These are phyloP conservation scores for Hyaloscypha bicolor DNA, from an alignment of 495 filamentous ascomycete species.

Conservation along the genomic window DNA sequence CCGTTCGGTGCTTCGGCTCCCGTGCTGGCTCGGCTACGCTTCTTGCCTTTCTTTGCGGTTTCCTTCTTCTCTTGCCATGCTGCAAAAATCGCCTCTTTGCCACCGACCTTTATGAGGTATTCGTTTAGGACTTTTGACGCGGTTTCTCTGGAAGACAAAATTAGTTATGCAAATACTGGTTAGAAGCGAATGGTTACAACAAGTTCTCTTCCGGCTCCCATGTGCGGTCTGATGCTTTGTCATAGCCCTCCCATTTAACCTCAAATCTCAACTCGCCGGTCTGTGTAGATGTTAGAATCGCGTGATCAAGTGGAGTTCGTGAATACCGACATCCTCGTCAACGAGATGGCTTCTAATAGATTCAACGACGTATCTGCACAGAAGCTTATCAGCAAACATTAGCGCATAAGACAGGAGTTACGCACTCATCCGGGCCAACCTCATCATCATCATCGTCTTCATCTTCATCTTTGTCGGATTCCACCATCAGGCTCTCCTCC, in stretches of 20 bases:
- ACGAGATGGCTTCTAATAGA: constrained; percentile 56
- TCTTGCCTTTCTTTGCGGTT: constrained; percentile 36
- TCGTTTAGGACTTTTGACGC: constrained; percentile 46
- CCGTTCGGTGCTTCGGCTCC: constrained; percentile 23
- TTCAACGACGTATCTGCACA: constrained; percentile 56
- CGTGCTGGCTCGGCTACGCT: constrained; percentile 29
- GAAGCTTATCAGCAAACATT: constrained; percentile 6
- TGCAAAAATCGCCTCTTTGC: constrained; percentile 53
- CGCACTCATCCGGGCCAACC: constrained; percentile 47
- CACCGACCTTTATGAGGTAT: constrained; percentile 50
- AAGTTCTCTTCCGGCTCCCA: constrained; percentile 65
- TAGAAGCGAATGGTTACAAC: constrained; percentile 38
- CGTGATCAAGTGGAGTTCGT: constrained; percentile 11
- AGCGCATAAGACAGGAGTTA: constrained; percentile 3
- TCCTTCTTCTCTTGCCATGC: constrained; percentile 37
- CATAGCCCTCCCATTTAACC: constrained; percentile 66
- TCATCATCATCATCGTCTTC: constrained; percentile 42
- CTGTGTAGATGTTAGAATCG: constrained; percentile 14
- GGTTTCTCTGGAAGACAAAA: constrained; percentile 36
- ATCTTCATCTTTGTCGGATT: constrained; percentile 39
- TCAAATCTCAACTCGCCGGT: constrained; percentile 48
- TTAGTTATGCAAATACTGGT: constrained; percentile 12
- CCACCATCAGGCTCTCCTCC: constrained; percentile 32
- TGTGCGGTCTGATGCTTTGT: constrained; percentile 57
- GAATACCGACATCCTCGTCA: constrained; percentile 45